Evolutionary conservation across 495 filamentous ascomycete genomes (phyloP).

Genomic region (Echria macrotheca): DNA sequence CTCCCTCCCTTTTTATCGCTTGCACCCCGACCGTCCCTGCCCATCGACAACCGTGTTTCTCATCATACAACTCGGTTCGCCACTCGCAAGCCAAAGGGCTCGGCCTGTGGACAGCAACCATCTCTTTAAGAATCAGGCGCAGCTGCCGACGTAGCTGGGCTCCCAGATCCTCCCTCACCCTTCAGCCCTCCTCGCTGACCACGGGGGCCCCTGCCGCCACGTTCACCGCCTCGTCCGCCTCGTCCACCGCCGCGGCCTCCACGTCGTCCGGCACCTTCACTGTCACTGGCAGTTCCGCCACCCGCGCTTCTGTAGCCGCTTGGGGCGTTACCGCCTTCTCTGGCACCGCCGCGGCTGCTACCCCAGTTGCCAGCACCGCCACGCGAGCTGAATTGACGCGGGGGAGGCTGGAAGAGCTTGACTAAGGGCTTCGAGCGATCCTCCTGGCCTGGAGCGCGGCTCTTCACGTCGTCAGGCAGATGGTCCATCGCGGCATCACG

Average conservation of each 20-base stretch:
- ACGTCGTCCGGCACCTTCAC: constrained; percentile 61
- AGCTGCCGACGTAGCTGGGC: constrained; percentile 47
- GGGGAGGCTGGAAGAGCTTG: constrained; percentile 69
- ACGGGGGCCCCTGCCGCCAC: constrained; percentile 52
- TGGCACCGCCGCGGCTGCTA: constrained; percentile 53
- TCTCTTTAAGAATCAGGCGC: constrained; percentile 41
- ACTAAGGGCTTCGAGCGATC: constrained; percentile 71
- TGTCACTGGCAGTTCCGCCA: constrained; percentile 65
- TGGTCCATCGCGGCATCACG: constrained; percentile 68
- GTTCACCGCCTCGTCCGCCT: constrained; percentile 47
- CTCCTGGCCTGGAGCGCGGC: constrained; percentile 44
- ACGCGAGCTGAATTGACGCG: constrained; percentile 45
- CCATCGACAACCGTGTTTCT: no score
- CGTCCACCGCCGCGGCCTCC: constrained; percentile 60
- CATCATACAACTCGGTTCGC: neutral
- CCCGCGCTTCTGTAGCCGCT: constrained; percentile 71
- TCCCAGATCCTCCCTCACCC: constrained; percentile 45
- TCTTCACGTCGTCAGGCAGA: constrained; percentile 69
- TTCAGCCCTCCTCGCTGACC: constrained; percentile 56
- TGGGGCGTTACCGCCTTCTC: constrained; percentile 32
- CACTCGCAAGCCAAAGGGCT: neutral
- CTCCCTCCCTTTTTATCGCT: no score
- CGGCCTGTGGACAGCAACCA: neutral
- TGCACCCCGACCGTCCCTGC: no score
- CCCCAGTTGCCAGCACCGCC: constrained; percentile 71